These are phyloP conservation scores for Dendrostoma leiphaemia DNA, from an alignment of 2,329 filamentous ascomycete species.

Conservation along the genomic window DNA sequence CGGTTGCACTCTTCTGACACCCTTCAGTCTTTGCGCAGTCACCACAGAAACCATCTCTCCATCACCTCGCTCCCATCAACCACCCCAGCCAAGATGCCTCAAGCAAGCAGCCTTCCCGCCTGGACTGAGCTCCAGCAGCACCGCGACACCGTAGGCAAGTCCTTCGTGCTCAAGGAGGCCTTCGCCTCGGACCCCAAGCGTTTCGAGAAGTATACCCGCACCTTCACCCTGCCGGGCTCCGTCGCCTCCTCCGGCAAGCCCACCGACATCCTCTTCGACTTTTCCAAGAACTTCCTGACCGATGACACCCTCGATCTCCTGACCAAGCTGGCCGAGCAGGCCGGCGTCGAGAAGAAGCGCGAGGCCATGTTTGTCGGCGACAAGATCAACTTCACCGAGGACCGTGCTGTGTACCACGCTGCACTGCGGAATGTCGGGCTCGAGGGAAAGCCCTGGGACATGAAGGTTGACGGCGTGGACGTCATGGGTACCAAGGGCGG, in stretches of 20 bases:
- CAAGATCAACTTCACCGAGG: conserved; percentile 99
- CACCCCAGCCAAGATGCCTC: conserved; percentile 58
- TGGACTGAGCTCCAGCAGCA: conserved; percentile 92
- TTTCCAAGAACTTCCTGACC: conserved; percentile 97
- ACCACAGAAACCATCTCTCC: not conserved
- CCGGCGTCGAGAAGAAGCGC: conserved; percentile 85
- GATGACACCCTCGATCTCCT: conserved; percentile 88
- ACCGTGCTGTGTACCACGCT: conserved; percentile 92
- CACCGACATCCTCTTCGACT: conserved; percentile 93
- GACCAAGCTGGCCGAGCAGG: conserved; percentile 87
- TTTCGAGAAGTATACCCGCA: conserved; percentile 86
- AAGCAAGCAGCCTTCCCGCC: conserved; percentile 79
- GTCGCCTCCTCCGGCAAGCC: conserved; percentile 56
- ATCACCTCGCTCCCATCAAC: not conserved
- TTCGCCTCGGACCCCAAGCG: conserved; percentile 86
- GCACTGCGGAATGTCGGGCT: conserved; percentile 81
- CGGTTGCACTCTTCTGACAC: not conserved
- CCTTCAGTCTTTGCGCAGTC: not conserved
- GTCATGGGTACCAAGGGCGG: conserved; percentile 88
- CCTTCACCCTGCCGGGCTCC: conserved; percentile 75
- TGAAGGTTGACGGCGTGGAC: conserved; percentile 85
- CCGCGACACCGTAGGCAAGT: conserved; percentile 80
- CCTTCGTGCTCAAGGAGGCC: conserved; percentile 88
- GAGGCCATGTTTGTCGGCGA: conserved; percentile 97
- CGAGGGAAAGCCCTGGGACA: conserved; percentile 59